These are phyloP conservation scores for Brassica carinata DNA, from an alignment of 345 rosid species.

Conservation along the genomic window DNA sequence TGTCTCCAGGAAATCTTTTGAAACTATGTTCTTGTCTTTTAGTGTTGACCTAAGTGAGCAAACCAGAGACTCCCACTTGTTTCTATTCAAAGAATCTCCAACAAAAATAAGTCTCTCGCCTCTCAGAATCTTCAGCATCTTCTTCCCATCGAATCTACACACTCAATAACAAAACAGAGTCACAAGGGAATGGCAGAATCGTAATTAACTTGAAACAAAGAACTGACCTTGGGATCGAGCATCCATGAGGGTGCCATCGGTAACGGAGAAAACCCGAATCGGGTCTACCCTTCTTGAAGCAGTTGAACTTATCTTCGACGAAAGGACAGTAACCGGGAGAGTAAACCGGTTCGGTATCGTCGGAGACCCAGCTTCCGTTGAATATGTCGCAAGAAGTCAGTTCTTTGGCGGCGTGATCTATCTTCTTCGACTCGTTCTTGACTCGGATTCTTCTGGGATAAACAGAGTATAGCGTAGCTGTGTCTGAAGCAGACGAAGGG, in stretches of 20 bases:
- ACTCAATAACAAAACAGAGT: not conserved
- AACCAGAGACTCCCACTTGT: slow-evolving; percentile 77
- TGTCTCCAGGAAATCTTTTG: slow-evolving; percentile 45
- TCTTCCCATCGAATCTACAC: slow-evolving; percentile 59
- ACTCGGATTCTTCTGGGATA: slow-evolving; percentile 50
- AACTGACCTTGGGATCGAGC: slow-evolving; percentile 59
- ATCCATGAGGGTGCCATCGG: slow-evolving; percentile 58
- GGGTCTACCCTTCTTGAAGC: slow-evolving; percentile 61
- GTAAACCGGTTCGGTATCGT: slow-evolving; percentile 54
- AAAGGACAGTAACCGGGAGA: slow-evolving; percentile 62
- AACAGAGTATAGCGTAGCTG: slow-evolving; percentile 45
- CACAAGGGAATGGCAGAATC: not conserved
- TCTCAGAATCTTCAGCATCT: slow-evolving; percentile 59
- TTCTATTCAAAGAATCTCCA: slow-evolving; percentile 70
- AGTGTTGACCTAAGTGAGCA: slow-evolving; percentile 63
- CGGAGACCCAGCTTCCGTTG: slow-evolving; percentile 60
- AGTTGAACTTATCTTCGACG: slow-evolving; percentile 58
- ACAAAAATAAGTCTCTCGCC: slow-evolving; percentile 67
- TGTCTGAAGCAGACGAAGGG: slow-evolving; percentile 32
- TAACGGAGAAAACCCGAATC: slow-evolving; percentile 51
- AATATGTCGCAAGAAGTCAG: slow-evolving; percentile 66
- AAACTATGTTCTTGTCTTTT: slow-evolving; percentile 52
- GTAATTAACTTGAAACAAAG: not conserved
- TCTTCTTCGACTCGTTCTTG: slow-evolving; percentile 31
- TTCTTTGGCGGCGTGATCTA: slow-evolving; percentile 26